A percentile compares a stretch with the other conserved stretches of the same genome.
Conservation (phyloP, 805 yeast genomes). For the Ogataea henricii region DNA sequence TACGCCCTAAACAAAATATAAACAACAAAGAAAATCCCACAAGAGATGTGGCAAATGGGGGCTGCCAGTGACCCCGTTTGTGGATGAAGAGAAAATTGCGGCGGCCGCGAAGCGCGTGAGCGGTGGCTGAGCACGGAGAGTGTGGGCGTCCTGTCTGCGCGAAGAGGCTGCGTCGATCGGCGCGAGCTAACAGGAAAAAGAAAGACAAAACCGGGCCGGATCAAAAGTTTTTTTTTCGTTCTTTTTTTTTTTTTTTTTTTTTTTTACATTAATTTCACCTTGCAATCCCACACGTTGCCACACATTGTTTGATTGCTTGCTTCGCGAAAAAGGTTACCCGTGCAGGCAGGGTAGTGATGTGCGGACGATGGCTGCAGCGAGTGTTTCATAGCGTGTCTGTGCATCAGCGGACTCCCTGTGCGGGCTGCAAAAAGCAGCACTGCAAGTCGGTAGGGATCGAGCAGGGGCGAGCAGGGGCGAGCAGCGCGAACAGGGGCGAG, state of each 20-base stretch:
- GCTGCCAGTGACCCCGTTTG: conserved; percentile 4
- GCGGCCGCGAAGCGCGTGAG: not conserved
- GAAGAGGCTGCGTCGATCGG: not conserved
- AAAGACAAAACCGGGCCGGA: too few species aligned
- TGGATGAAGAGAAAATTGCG: conserved; percentile 4
- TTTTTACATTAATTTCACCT: too few species aligned
- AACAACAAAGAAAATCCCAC: conserved; percentile 10
- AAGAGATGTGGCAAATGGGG: conserved; percentile 22
- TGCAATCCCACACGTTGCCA: too few species aligned
- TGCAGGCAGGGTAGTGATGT: not conserved
- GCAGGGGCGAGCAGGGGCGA: too few species aligned
- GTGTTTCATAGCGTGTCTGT: conserved; percentile 9
- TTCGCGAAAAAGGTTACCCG: not conserved
- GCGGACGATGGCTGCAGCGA: not conserved
- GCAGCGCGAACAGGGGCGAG: too few species aligned
- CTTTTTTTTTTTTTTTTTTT: too few species aligned
- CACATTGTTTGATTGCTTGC: not conserved
- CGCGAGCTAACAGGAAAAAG: too few species aligned
- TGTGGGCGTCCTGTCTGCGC: too few species aligned
- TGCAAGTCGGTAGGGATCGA: too few species aligned
- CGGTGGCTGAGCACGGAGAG: conserved; percentile 20
- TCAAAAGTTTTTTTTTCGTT: not conserved
- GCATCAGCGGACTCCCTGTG: too few species aligned
- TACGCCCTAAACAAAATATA: conserved; percentile 7
- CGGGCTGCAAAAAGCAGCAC: too few species aligned